Evolutionary conservation across 2,329 filamentous ascomycete species (phyloP).

Genomic region (Penicillium sp.): DNA sequence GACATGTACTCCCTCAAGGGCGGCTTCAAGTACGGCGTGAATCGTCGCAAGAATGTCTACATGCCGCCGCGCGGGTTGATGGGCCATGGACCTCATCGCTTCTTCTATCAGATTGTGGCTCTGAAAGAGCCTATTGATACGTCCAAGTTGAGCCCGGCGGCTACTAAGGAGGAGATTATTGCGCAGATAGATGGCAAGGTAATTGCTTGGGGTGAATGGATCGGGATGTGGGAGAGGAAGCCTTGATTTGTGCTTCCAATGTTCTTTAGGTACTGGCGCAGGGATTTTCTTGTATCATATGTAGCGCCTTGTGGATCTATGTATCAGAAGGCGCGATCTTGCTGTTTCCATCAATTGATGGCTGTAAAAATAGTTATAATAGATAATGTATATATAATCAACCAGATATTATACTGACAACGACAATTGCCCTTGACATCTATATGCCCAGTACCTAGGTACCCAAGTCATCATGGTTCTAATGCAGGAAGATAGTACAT

Average conservation of each 20-base stretch:
- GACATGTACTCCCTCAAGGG: slow-evolving; percentile 25
- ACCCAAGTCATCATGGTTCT: not conserved
- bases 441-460: not conserved
- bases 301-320: too few species aligned
- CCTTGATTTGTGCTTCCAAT: too few species aligned
- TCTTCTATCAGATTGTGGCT: slow-evolving; percentile 50
- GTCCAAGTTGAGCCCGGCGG: slow-evolving; percentile 32
- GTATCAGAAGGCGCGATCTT: too few species aligned
- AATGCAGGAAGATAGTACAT: not conserved
- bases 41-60: slow-evolving; percentile 40
- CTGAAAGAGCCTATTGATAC: slow-evolving; percentile 43
- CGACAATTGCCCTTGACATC: not conserved
- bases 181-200: slow-evolving; percentile 47
- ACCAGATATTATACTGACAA: not conserved
- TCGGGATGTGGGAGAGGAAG: slow-evolving; percentile 43
- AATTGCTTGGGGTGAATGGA: slow-evolving; percentile 49
- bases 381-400: not conserved
- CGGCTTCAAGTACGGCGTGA: slow-evolving; percentile 48
- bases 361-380: not conserved
- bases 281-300: too few species aligned
- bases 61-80: slow-evolving; percentile 45
- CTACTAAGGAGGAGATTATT: slow-evolving; percentile 43
- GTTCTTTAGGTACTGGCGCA: too few species aligned
- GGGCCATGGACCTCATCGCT: slow-evolving; percentile 52
- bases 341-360: not conserved